A percentile compares a stretch with the other conserved stretches of the same genome.
Conservation (phyloP, 2,329 filamentous ascomycete species). For the Pezicula carpinea region DNA sequence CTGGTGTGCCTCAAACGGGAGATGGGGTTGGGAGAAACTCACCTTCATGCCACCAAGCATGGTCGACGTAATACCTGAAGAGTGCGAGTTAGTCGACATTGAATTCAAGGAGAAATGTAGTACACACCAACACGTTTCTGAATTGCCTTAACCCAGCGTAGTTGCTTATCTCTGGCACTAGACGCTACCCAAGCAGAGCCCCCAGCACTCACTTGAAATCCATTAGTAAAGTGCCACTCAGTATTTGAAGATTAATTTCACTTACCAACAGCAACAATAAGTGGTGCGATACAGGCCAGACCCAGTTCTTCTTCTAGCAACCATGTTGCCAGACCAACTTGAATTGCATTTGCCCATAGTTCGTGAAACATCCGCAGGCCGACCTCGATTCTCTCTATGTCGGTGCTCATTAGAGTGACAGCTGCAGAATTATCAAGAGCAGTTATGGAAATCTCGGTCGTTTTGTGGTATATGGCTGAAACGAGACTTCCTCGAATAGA, state of each 20-base stretch:
- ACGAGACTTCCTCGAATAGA: constrained; percentile 28
- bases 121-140: constrained; percentile 16
- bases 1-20: too few relatives aligned
- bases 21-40: too few relatives aligned
- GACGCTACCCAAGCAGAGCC: constrained; percentile 6
- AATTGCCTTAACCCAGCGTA: constrained; percentile 21
- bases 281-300: constrained; percentile 12
- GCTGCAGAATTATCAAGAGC: constrained; percentile 29
- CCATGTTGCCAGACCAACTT: constrained; percentile 31
- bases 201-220: constrained; percentile 25
- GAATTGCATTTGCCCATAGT: constrained; percentile 33
- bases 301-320: constrained; percentile 27
- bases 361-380: constrained; percentile 30
- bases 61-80: constrained; percentile 11
- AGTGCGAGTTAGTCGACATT: constrained; percentile 4
- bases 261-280: constrained; percentile 16
- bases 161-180: constrained; percentile 3
- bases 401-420: constrained; percentile 38
- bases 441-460: constrained; percentile 26
- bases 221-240: constrained; percentile 11
- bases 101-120: background rate
- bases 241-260: too few relatives aligned
- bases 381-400: constrained; percentile 35
- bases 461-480: constrained; percentile 28
- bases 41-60: constrained; percentile 24